Evolutionary conservation across 257 asterid species (phyloP).

Genomic region (Petunia axillaris): DNA sequence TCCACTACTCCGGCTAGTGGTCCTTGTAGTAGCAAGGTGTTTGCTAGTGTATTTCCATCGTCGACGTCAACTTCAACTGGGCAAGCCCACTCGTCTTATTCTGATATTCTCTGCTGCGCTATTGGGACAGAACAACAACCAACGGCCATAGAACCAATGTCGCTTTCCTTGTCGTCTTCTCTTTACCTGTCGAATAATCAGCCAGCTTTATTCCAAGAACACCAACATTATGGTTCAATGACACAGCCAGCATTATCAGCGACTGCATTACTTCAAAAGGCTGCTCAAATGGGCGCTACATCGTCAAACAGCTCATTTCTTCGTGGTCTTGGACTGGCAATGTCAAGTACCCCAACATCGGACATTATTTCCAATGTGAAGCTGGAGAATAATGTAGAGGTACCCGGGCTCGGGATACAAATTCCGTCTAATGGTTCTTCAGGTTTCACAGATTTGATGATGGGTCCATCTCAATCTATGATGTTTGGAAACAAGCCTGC

Average conservation of each 20-base stretch:
- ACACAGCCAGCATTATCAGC: slow-evolving; percentile 75
- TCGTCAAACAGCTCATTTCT: slow-evolving; percentile 73
- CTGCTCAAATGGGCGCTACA: slow-evolving; percentile 79
- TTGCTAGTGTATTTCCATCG: slow-evolving; percentile 42
- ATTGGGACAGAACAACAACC: slow-evolving; percentile 33
- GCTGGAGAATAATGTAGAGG: slow-evolving; percentile 52
- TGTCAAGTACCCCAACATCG: slow-evolving; percentile 18
- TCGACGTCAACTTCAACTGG: slow-evolving; percentile 45
- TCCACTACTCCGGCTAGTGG: slow-evolving; percentile 33
- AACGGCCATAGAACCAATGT: slow-evolving; percentile 51
- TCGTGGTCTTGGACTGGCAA: slow-evolving; percentile 68
- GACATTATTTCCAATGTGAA: slow-evolving; percentile 35
- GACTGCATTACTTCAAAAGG: slow-evolving; percentile 87
- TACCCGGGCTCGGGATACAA: slow-evolving; percentile 58
- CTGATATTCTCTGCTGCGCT: slow-evolving; percentile 42
- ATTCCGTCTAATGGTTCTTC: slow-evolving; percentile 42
- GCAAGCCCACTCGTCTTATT: slow-evolving; percentile 39
- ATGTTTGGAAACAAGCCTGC: slow-evolving; percentile 55
- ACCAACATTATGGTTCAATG: slow-evolving; percentile 29
- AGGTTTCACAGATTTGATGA: slow-evolving; percentile 50
- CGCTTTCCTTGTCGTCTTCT: slow-evolving; percentile 69
- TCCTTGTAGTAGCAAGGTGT: slow-evolving; percentile 38
- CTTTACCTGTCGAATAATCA: slow-evolving; percentile 45
- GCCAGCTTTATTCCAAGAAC: slow-evolving; percentile 46
- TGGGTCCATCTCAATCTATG: slow-evolving; percentile 42